A percentile compares a stretch with the other conserved stretches of the same genome.
These are phyloP conservation scores for Aspergillus japonicus DNA, from an alignment of 2,329 filamentous ascomycete species.

Conservation along the genomic window DNA sequence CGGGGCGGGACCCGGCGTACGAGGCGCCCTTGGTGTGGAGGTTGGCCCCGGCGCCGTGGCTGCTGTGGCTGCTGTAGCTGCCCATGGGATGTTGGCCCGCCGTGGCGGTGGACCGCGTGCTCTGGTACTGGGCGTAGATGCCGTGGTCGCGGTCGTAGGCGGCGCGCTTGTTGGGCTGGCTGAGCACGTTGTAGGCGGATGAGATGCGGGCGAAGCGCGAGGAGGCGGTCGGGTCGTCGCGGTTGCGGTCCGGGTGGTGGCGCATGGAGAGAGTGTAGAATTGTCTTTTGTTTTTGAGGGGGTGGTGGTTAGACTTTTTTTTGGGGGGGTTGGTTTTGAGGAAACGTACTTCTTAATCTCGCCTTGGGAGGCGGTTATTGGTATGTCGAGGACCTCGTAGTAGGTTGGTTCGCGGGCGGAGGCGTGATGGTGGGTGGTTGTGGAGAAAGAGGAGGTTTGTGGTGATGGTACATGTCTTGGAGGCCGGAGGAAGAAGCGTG, in stretches of 20 bases:
- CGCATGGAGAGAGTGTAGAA: conserved; percentile 91
- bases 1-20: conserved; percentile 63
- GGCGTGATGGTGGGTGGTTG: conserved; percentile 29
- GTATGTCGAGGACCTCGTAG: conserved; percentile 79
- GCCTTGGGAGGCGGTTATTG: conserved; percentile 63
- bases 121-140: conserved; percentile 33
- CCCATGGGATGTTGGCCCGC: conserved; percentile 44
- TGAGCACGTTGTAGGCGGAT: conserved; percentile 78
- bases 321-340: not conserved
- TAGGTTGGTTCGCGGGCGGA: conserved; percentile 56
- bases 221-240: conserved; percentile 67
- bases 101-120: conserved; percentile 32
- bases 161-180: conserved; percentile 69
- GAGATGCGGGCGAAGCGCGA: conserved; percentile 78
- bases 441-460: conserved; percentile 44
- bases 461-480: not conserved
- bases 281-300: conserved; percentile 37
- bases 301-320: no score
- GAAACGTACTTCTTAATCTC: conserved; percentile 77
- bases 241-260: conserved; percentile 92
- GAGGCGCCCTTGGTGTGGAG: conserved; percentile 36
- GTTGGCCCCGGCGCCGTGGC: conserved; percentile 37
- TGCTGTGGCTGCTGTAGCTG: conserved; percentile 55
- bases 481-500: not conserved
- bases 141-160: conserved; percentile 69